Base-by-base conservation (phyloP, 805 yeast genomes). In the Zygosaccharomyces gambellarensis region DNA sequence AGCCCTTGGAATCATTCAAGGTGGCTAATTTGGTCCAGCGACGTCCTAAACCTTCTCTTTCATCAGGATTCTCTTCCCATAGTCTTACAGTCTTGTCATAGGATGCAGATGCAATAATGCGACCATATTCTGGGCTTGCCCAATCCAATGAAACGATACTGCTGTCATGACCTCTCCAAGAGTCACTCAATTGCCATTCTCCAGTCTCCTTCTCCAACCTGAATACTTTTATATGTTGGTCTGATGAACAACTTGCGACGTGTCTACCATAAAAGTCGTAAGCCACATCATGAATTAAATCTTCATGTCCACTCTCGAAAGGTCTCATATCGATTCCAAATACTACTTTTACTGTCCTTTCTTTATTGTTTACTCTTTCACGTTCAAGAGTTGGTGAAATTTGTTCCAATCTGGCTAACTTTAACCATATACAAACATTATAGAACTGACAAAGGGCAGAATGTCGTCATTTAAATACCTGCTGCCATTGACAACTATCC, bases 151-250 rank as follows among this genome's bases (percentile, higher is more conserved):
- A 80, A 19, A 89, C 86, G 23, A 94, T 80, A 50, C 90, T 80
- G 6, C 95, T 82, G 59, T 94, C 97, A 64, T 94, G 99, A 0
- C 98, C 98, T 57, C 86, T 87, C 95, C 97, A 94, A 43, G 87
- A 82, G 67, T 92, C 97, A 60, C 84, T 83, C 48, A 87, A 69
- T 17, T 79, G 79, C 98, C 98, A 94, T 17, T 81, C 76, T n/a
- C 78, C 79, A 1, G 84, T 76, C 25, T 76, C 70, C 12, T 81
- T 68, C 57, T 84, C 87, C 30, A 85, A 71, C 63, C 87, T 92
- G 65, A 90, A 94, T 29, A 94, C 90, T 61, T 89, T 88, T 53
- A 94, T 79, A 61, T 88, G 95, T 61, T 90, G 97, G 69, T 94
- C 99, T 0, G 95, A 87, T 3, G 97, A 88, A 51, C 95, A 90